phyloP scores from a whole-genome alignment of 345 rosid species.

The Euphorbia tirucalli region DNA sequence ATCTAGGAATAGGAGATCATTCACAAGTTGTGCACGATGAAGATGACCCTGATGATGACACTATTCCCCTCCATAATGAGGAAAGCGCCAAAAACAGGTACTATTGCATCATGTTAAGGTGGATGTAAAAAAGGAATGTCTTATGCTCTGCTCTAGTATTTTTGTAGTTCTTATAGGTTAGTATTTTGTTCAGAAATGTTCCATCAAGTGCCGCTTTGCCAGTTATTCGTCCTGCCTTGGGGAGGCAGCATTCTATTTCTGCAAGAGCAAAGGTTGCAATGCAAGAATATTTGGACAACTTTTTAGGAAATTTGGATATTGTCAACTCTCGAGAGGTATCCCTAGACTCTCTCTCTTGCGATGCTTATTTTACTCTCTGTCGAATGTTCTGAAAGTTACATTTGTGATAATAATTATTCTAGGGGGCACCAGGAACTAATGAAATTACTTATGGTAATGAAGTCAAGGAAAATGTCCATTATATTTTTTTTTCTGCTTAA shows the following conservation, averaged over 20 bases:
- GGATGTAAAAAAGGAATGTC: background rate
- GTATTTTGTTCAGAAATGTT: conserved; percentile 78
- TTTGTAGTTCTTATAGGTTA: conserved; percentile 32
- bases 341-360: conserved; percentile 11
- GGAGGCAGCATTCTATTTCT: conserved; percentile 88
- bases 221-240: conserved; percentile 83
- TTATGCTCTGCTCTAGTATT: background rate
- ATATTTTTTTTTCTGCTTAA: background rate
- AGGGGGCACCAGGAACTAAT: background rate
- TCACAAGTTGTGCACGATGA: conserved; percentile 65
- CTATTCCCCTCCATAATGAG: conserved; percentile 62
- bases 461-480: background rate
- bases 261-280: conserved; percentile 91
- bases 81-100: conserved; percentile 83
- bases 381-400: background rate
- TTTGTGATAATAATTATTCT: background rate
- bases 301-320: conserved; percentile 91
- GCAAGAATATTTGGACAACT: conserved; percentile 90
- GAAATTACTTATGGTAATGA: conserved; percentile 1
- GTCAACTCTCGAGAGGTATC: conserved; percentile 92
- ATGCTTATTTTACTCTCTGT: background rate
- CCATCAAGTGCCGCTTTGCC: conserved; percentile 97
- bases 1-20: conserved; percentile 97
- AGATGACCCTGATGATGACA: conserved; percentile 78
- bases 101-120: conserved; percentile 5